phyloP scores from a whole-genome alignment of 805 yeast genomes.

The Debaryomyces tyrocola region DNA sequence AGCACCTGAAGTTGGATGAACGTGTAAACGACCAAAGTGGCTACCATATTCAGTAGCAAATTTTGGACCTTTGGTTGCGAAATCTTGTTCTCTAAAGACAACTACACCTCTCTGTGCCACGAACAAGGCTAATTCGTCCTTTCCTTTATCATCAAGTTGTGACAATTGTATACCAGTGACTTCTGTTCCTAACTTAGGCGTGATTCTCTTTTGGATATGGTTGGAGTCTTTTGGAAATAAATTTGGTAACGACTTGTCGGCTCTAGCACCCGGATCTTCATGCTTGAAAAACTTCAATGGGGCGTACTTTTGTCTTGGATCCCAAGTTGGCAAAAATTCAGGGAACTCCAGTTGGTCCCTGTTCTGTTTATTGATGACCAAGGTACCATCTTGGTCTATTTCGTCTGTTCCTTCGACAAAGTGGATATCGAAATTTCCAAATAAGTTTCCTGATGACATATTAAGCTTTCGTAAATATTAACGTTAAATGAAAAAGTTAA shows the following conservation, averaged over 20 bases:
- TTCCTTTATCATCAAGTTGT: constrained; percentile 49
- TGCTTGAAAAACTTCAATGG: constrained; percentile 56
- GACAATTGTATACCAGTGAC: constrained; percentile 61
- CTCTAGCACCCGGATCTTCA: constrained; percentile 64
- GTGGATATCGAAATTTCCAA: constrained; percentile 46
- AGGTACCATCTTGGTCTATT: constrained; percentile 47
- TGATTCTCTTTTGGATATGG: constrained; percentile 39
- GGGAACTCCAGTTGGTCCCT: constrained; percentile 41
- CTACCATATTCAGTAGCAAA: constrained; percentile 54
- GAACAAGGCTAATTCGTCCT: constrained; percentile 67
- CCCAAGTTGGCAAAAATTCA: constrained; percentile 69
- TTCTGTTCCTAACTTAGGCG: constrained; percentile 73
- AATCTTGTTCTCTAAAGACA: constrained; percentile 65
- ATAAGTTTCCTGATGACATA: constrained; percentile 2
- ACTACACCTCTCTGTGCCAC: constrained; percentile 73
- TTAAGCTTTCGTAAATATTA: too few relatives aligned
- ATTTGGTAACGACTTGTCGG: constrained; percentile 56
- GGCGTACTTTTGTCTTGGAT: constrained; percentile 53
- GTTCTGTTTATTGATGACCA: constrained; percentile 44
- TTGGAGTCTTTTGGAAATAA: constrained; percentile 43
- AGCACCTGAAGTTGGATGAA: constrained; percentile 75
- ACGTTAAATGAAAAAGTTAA: too few relatives aligned
- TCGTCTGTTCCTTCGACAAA: constrained; percentile 53
- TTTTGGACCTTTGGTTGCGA: constrained; percentile 50
- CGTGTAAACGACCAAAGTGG: constrained; percentile 69